Base-by-base conservation (phyloP, 2,329 filamentous ascomycete genomes). In the Thermoascus crustaceus region DNA sequence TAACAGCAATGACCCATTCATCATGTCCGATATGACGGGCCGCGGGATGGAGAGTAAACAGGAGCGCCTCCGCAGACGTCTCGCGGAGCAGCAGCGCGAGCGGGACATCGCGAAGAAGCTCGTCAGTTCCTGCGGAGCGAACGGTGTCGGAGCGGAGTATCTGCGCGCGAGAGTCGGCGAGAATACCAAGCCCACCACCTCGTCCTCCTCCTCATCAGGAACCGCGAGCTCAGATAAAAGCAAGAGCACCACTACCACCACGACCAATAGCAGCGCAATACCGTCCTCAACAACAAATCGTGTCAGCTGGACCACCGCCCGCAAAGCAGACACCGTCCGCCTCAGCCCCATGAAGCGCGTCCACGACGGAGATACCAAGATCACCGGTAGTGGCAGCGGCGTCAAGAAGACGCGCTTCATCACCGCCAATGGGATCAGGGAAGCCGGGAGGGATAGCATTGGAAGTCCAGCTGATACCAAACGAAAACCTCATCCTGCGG, bases 381-480 rank as follows among this genome's bases (percentile, higher is more conserved):
- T 50, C 10, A 53, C 54, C 34, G 50, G 24, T 10, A 39, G 44
- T 27, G 40, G 50, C 17, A 53, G 53, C 40, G 57, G 55, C 41
- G 45, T 69, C 52, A 52, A 85, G 62, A 85, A 85, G 69, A 87
- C 82, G 34, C 70, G 82, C n/a, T 87, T 88, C 52, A 73, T 87
- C 25, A 85, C 83, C 17, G 77, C 78, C 26, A 84, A 80, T 55
- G 83, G 83, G 0, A 87, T 88, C 42, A 74, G 78, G 36, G 82
- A 85, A 58, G 82, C 83, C 3, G 83, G 83, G 1, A 69, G 82
- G 40, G 83, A 87, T 52, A 86, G 82, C 51, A 54, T 87, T 2
- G 78, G 79, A 7, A 66, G 59, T 4, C 46, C 47, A 14, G 42
- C 48, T n/a, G 72, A 74, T 34, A 57, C 66, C 29, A 46, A 67